Evolutionary conservation across 2,329 filamentous ascomycete genomes (phyloP), one percentile per base, ranked within the genome.

Genomic region (Arthrobotrys entomopaga): DNA sequence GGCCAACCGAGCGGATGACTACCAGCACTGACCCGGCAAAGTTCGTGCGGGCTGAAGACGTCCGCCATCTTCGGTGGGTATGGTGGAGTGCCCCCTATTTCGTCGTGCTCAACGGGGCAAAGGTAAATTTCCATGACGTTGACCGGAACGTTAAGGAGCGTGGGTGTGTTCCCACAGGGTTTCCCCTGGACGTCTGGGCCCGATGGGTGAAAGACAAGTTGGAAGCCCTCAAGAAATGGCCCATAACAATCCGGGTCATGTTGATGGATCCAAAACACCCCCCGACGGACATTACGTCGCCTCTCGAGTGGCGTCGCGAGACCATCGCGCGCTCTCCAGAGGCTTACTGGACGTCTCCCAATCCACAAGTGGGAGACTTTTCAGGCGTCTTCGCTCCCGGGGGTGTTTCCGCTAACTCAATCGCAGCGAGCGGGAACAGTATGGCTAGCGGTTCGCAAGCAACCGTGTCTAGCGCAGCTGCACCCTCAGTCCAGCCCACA

Each of bases 101-200:
- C 49, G 60, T 56, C 34, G 26, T 42, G 52, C 5, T n/a, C 11
- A 16, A 61, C 2, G 59, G 59, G 34, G 40, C 34, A 49, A 72
- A 65, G 29, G 38, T 72, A 7, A 65, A 72, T 52, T 72, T 59
- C 59, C 67, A 72, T 38, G 67, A 72, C 54, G 53, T 72, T 60
- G 48, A 38, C 53, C 3, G 24, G 29, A 48, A 64, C 54, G 43
- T 49, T 24, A 11, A n/a, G 38, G 48, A 29, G 48, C 16, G 29
- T 34, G 29, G 29, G 29, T 34, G 29, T 43, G 24, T 60, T 40
- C 48, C 65, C 20, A 20, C 46, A 42, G 56, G 56, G 16, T 15
- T 67, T 34, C 38, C 43, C 10, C 2, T 58, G 34, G 19, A 48
- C 5, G 42, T 61, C 34, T 69, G 40, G 34, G 10, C n/a, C 16